Base-by-base conservation (phyloP, 2,329 filamentous ascomycete genomes). In the Sporothrix brunneoviolacea region DNA sequence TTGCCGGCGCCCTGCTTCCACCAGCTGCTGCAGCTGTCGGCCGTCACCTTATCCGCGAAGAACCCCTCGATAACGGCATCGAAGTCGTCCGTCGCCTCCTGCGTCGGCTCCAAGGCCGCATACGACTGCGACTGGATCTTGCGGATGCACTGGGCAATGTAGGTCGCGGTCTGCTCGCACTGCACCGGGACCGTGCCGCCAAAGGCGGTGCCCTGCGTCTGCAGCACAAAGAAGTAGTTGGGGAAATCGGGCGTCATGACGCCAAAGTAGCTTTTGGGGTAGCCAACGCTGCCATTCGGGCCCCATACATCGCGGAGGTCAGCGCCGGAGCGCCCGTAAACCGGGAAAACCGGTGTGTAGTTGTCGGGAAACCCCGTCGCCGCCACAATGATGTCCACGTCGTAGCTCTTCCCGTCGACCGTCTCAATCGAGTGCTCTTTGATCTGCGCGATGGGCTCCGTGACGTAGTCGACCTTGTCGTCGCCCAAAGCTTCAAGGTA, bases 351-450 rank as follows among this genome's bases (percentile, higher is more conserved):
- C 2, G 60, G 56, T 1, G 51, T 50, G 50, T 53, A 59, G 39
- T 50, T 56, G 16, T 61, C 59, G 43, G 58, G 55, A 27, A 61
- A 62, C 8, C 62, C 60, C 0, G 59, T 64, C 30, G 60, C 62
- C 19, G 59, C 60, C 15, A 69, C 56, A 1, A 70, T 58, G 15
- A 58, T 57, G 48, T 70, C 68, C 27, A 68, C 64, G 3, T 59
- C 9, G 53, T 55, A 56, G 5, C 44, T 32, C 1, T 55, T 59
- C n/a, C 60, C 60, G 3, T 57, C 56, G 1, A 61, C 57, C 18
- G 64, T 54, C 24, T 44, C 49, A 13, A 69, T 57, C 4, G 64
- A 62, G 2, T 53, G 59, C 22, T 58, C 53, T 0, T 62, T 66
- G 40, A 69, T 60, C 4, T 47, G 37, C 5, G 58, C 44, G 8